Evolutionary conservation across 768 basidiomycete genomes (phyloP).

Genomic region (Leccinum longicurvipes): DNA sequence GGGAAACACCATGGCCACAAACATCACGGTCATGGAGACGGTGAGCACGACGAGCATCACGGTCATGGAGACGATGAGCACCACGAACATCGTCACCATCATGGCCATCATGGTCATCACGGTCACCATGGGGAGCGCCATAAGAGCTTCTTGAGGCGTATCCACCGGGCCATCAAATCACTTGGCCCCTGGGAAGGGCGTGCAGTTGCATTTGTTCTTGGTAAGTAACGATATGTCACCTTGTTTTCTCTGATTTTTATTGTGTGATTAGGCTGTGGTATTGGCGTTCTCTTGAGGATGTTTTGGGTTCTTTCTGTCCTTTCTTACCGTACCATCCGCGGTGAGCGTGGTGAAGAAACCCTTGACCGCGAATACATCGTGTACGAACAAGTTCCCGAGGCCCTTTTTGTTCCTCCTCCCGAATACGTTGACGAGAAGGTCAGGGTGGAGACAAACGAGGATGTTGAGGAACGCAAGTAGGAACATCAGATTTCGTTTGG

Average conservation of each 20-base stretch:
- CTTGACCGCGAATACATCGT: constrained; percentile 40
- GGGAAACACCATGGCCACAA: constrained; percentile 4
- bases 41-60: not conserved
- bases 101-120: constrained; percentile 13
- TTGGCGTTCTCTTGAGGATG: constrained; percentile 81
- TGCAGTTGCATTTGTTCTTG: constrained; percentile 79
- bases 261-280: constrained; percentile 60
- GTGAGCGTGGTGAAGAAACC: constrained; percentile 40
- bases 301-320: constrained; percentile 70
- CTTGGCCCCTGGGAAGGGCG: constrained; percentile 84
- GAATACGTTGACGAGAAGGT: constrained; percentile 59
- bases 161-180: constrained; percentile 62
- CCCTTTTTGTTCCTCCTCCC: constrained; percentile 51
- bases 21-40: not conserved
- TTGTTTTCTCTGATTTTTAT: not conserved
- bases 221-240: constrained; percentile 35
- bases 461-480: constrained; percentile 19
- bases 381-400: constrained; percentile 47
- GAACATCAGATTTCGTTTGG: not conserved
- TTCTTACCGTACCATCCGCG: constrained; percentile 52
- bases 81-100: constrained; percentile 7
- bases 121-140: constrained; percentile 22
- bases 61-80: not conserved
- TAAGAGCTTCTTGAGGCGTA: constrained; percentile 53
- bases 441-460: constrained; percentile 14